These are phyloP conservation scores for Trebouxiophyceae sp. DNA, from an alignment of 163 green algal species.

Conservation along the genomic window DNA sequence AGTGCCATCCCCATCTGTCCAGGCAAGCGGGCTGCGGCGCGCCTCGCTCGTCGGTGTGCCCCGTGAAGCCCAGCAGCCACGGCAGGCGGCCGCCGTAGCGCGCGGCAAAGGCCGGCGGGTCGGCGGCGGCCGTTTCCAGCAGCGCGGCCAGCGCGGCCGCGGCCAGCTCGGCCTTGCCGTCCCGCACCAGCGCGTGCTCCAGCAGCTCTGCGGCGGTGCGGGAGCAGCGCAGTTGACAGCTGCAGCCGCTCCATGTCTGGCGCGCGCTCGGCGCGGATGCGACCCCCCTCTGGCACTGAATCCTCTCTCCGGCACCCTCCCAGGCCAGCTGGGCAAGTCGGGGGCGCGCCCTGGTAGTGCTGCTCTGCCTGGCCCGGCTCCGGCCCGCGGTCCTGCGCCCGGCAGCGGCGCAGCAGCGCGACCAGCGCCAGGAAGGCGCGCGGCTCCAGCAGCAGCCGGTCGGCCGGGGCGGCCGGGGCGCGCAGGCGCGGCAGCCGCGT, in stretches of 20 bases:
- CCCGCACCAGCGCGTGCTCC: slow-evolving; percentile 56
- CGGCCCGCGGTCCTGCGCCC: slow-evolving; percentile 4
- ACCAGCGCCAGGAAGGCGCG: slow-evolving; percentile 41
- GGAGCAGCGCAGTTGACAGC: too few relatives aligned
- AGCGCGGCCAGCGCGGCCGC: slow-evolving; percentile 43
- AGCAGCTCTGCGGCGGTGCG: slow-evolving; percentile 28
- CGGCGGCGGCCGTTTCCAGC: slow-evolving; percentile 18
- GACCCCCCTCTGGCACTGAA: too few relatives aligned
- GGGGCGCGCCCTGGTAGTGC: too few relatives aligned
- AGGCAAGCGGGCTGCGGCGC: background rate
- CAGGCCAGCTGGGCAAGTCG: too few relatives aligned
- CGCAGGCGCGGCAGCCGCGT: slow-evolving; percentile 10
- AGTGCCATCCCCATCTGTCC: too few relatives aligned
- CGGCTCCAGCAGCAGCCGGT: slow-evolving; percentile 12
- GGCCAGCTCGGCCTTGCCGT: slow-evolving; percentile 46
- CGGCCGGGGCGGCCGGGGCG: slow-evolving; percentile 3
- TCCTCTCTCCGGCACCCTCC: too few relatives aligned
- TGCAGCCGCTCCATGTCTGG: too few relatives aligned
- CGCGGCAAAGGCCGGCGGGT: slow-evolving; percentile 7
- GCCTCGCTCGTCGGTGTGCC: slow-evolving; percentile 33
- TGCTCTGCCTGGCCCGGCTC: too few relatives aligned
- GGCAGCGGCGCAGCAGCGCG: slow-evolving; percentile 30
- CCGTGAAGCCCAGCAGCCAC: slow-evolving; percentile 40
- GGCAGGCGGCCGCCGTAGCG: slow-evolving; percentile 22
- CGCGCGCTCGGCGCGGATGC: too few relatives aligned